Evolutionary conservation across 1,139 yeast genomes (phyloP).

Genomic region (Yamadazyma kanchanaburiensis): DNA sequence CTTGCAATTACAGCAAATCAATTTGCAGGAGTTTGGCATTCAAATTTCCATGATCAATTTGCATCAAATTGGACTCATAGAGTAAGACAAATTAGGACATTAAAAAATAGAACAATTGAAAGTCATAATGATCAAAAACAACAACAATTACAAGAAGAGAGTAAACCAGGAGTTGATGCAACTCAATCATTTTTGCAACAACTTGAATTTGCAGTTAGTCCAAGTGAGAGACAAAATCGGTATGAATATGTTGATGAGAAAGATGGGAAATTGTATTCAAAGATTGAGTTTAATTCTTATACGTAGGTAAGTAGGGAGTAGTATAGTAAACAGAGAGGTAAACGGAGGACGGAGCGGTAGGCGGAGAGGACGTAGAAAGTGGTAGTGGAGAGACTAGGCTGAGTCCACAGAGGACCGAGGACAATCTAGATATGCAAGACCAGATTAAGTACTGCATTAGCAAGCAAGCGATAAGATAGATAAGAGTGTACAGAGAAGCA

Average conservation of each 20-base stretch:
- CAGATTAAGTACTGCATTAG: not conserved
- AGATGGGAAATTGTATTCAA: conserved; percentile 26
- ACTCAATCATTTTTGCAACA: conserved; percentile 29
- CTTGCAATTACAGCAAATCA: conserved; percentile 64
- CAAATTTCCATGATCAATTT: conserved; percentile 39
- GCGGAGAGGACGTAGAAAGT: not conserved
- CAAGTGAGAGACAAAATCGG: conserved; percentile 6
- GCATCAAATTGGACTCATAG: conserved; percentile 67
- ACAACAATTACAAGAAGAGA: conserved; percentile 11
- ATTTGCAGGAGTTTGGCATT: conserved; percentile 75
- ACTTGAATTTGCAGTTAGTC: conserved; percentile 16
- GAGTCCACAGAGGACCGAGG: not conserved
- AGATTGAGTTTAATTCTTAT: conserved; percentile 45
- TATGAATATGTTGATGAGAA: conserved; percentile 11
- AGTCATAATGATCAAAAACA: conserved; percentile 22
- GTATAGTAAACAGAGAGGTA: too few species aligned
- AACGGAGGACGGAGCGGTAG: too few species aligned
- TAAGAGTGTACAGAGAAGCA: too few species aligned
- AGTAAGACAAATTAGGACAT: conserved; percentile 51
- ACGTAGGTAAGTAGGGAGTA: too few species aligned
- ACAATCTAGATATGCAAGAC: not conserved
- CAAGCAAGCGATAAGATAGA: too few species aligned
- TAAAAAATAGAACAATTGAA: conserved; percentile 41
- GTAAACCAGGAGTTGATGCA: conserved; percentile 15
- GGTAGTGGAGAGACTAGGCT: not conserved